Conservation (phyloP, 2,329 filamentous ascomycete genomes). For the Phialemonium atrogriseum region DNA sequence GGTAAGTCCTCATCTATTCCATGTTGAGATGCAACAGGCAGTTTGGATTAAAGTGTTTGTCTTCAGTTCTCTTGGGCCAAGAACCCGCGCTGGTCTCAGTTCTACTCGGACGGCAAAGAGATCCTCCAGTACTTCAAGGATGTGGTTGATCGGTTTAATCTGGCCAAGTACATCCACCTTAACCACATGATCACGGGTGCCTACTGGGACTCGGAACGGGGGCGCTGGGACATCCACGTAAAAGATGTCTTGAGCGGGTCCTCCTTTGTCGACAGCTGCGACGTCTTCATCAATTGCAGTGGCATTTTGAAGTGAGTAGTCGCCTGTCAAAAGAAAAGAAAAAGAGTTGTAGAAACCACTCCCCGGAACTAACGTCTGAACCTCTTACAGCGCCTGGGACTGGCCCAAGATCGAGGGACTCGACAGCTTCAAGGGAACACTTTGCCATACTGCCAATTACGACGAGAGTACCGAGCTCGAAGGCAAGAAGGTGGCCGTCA, state of each 20-base stretch:
- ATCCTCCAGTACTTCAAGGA: slow-evolving; percentile 43
- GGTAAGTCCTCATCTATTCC: no score
- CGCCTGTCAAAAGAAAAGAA: not conserved
- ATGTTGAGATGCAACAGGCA: no score
- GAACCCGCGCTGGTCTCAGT: slow-evolving; percentile 45
- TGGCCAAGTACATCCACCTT: slow-evolving; percentile 17
- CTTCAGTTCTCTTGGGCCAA: slow-evolving; percentile 46
- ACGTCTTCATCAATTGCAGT: slow-evolving; percentile 5
- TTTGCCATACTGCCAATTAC: slow-evolving; percentile 17
- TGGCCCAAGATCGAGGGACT: slow-evolving; percentile 16
- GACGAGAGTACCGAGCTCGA: slow-evolving; percentile 1
- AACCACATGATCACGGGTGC: slow-evolving; percentile 13
- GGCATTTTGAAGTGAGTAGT: slow-evolving; percentile 5
- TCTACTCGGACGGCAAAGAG: slow-evolving; percentile 43
- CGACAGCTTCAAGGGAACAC: slow-evolving; percentile 13
- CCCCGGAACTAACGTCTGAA: not conserved
- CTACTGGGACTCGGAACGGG: slow-evolving; percentile 13
- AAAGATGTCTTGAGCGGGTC: no score
- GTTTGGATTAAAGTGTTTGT: no score
- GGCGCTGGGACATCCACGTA: not conserved
- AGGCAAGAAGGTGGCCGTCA: slow-evolving; percentile 5
- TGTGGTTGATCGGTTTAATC: slow-evolving; percentile 28
- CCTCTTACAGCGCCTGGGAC: slow-evolving; percentile 3
- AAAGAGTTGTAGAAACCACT: no score
- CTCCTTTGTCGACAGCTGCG: no score